phyloP scores from a whole-genome alignment of 2,329 filamentous ascomycete species.

The Pseudocercospora pini-densiflorae region DNA sequence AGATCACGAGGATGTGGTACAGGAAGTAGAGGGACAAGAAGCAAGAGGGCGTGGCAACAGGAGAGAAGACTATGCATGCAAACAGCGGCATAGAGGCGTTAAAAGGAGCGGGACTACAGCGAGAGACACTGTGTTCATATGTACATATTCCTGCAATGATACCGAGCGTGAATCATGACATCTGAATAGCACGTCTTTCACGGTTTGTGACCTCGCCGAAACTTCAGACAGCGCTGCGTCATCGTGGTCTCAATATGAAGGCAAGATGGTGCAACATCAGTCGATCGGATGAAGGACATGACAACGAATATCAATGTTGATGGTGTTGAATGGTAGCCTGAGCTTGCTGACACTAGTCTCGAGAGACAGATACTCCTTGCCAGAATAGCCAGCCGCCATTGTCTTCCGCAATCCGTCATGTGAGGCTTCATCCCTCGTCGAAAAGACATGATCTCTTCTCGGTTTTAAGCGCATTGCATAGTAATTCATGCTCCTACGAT shows the following conservation, averaged over 20 bases:
- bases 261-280: background rate
- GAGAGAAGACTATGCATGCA: constrained; percentile 1
- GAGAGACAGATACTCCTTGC: constrained; percentile 18
- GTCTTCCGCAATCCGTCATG: constrained; percentile 12
- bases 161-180: constrained; percentile 3
- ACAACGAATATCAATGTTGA: too few relatives aligned
- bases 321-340: too few relatives aligned
- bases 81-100: constrained; percentile 27
- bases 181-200: background rate
- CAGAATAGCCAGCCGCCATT: constrained; percentile 17
- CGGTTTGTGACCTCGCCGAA: background rate
- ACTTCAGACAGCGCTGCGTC: background rate
- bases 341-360: constrained; percentile 7
- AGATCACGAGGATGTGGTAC: constrained; percentile 62
- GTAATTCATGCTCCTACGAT: constrained; percentile 1
- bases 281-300: too few relatives aligned
- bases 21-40: constrained; percentile 57
- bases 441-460: constrained; percentile 17
- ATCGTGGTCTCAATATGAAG: background rate
- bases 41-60: constrained; percentile 32
- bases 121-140: constrained; percentile 24
- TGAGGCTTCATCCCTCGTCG: constrained; percentile 9
- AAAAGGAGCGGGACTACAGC: constrained; percentile 18
- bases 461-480: constrained; percentile 17
- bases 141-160: constrained; percentile 28